Percentiles rank a stretch among this genome's conserved stretches.
These are phyloP conservation scores for Acanthamoeba triangularis DNA, from an alignment of 208 protist genomes.

Conservation along the genomic window DNA sequence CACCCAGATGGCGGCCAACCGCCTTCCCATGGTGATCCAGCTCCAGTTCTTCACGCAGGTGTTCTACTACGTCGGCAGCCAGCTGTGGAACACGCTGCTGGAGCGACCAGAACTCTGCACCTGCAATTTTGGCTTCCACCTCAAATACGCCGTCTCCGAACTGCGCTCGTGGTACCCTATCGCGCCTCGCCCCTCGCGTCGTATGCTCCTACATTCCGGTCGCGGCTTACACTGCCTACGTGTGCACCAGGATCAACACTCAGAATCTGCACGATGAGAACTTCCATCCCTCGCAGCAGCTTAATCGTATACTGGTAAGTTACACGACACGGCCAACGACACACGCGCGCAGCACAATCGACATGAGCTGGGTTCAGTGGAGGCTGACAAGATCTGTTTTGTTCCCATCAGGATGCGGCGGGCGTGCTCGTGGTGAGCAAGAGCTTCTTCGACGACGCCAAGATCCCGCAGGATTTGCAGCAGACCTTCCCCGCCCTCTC, in stretches of 20 bases:
- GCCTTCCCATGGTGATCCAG: background rate
- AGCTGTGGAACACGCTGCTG: constrained; percentile 41
- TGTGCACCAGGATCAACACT: background rate
- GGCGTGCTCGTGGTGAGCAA: constrained; percentile 42
- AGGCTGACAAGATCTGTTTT: background rate
- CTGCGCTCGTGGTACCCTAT: constrained; percentile 1
- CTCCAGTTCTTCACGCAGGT: constrained; percentile 65
- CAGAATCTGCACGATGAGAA: constrained; percentile 28
- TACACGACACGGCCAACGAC: background rate
- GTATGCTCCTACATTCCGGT: too few relatives aligned
- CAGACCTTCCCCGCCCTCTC: background rate
- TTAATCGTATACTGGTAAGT: constrained; percentile 21
- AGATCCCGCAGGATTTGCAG: constrained; percentile 7
- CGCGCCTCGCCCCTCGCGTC: too few relatives aligned
- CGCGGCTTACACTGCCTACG: too few relatives aligned
- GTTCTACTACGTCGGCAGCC: constrained; percentile 4
- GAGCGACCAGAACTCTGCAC: constrained; percentile 48
- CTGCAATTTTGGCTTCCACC: constrained; percentile 53
- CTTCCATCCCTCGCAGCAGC: constrained; percentile 18
- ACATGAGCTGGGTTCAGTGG: background rate
- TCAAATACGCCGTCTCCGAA: constrained; percentile 57
- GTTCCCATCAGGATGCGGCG: constrained; percentile 11
- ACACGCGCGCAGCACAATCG: background rate
- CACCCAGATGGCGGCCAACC: constrained; percentile 21
- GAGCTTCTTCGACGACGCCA: constrained; percentile 67